Base-by-base conservation (phyloP, 257 asterid genomes). In the Rubia yunnanensis region DNA sequence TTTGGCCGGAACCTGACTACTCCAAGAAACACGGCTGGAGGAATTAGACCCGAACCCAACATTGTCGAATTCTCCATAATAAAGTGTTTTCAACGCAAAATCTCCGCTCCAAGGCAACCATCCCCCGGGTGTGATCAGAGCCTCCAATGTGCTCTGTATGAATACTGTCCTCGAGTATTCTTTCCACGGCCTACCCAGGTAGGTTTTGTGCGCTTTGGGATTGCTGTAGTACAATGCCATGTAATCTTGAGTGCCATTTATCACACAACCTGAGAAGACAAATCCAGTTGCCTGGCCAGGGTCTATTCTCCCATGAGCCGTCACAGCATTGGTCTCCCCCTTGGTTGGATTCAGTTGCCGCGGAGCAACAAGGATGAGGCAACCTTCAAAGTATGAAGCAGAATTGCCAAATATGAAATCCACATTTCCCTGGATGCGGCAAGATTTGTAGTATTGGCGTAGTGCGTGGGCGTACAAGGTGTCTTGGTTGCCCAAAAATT, bases 361-460 rank as follows among this genome's bases (percentile, higher is more conserved):
- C 17, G 85, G 84, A 65, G 85, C 79, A 4, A 83, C 30, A 0
- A 78, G 72, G 48, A 83, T 63, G 35, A 38, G 38, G 63, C 88
- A 83, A 60, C 76, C 77, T 38, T 80, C 81, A 63, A 83, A 83
- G 63, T 73, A 78, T 3, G 84, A 48, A 10, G 85, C 85, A 0
- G 85, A 75, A 44, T 80, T 83, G n/a, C 84, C 87, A 13, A 79
- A 82, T 30, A 82, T 79, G 83, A 82, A 82, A 24, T 82, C 87
- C 13, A 82, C 72, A 24, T 82, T 82, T 31, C 86, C 86, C 61
- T 76, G 82, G 56, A 80, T 83, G n/a, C 74, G 80, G 39, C 88
- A 83, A 10, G 88, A 78, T 28, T 72, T 81, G 77, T 83, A 83
- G 65, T 76, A 81, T 57, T 83, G 89, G 3, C 89, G 86, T 7